Evolutionary conservation across 2,329 filamentous ascomycete species (phyloP), one percentile per base, ranked within the genome.

Genomic region (Grosmannia clavigera): DNA sequence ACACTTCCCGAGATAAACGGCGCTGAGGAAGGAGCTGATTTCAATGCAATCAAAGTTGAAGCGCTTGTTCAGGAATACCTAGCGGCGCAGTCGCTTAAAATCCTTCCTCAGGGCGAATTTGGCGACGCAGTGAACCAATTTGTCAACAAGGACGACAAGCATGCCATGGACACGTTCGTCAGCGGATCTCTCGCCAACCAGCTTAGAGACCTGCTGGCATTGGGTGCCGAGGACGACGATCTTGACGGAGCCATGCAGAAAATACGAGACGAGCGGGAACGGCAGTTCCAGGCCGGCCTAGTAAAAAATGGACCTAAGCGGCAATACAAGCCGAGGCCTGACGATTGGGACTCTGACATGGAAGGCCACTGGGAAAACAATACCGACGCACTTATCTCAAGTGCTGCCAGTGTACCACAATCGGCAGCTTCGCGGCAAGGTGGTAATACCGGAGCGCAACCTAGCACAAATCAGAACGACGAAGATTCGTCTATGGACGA

Each of bases 61-160:
- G 87, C 87, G 64, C 79, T 99, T 0, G 92, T 99, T 0, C 82
- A 87, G 57, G 91, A 97, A 65, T 96, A 92, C 67, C 80, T 99
- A 3, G 82, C 83, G 0, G 88, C 89, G 0, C 92, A 97, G 68
- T 92, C 90, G 0, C 81, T 99, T 38, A 95, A 92, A 61, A 94
- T 99, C 56, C 79, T 99, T 0, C 94, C 94, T 0, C 90, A 96
- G 67, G 94, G 92, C 35, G 88, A 87, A 0, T 96, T 99, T 68
- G 88, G 91, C 19, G 92, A 97, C 68, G 94, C 94, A 0, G 90
- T 99, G 5, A 86, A 85, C 55, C 88, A 95, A 63, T 99, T 94
- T 67, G 90, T 99, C 31, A 86, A 92, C 70, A 97, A 97, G 66
- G 90, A 96, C 65, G 94, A 99, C 74, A 95, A 92, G 69, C 86